These are phyloP conservation scores for Chaetomium strumarium DNA, from an alignment of 2,329 filamentous ascomycete genomes.

Conservation along the genomic window DNA sequence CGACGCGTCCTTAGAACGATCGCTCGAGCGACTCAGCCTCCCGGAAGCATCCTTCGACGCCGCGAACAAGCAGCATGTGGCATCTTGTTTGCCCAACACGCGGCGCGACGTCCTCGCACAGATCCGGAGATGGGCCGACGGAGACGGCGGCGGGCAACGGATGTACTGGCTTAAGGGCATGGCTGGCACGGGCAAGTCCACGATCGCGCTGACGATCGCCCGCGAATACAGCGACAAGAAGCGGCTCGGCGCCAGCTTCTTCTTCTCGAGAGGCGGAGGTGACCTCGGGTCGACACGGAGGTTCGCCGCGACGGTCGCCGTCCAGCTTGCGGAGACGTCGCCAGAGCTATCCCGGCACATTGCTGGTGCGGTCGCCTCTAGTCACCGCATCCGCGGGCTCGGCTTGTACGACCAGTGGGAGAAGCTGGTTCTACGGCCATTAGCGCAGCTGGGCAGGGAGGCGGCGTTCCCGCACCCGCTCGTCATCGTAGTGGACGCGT, in stretches of 20 bases:
- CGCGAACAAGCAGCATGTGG: constrained; percentile 4
- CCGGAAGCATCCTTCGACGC: background rate
- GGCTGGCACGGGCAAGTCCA: constrained; percentile 4
- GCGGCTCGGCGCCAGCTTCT: constrained; percentile 6
- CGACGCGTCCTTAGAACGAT: no score
- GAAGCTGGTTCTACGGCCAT: constrained; percentile 2
- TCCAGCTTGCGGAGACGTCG: constrained; percentile 4
- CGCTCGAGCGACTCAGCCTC: no score
- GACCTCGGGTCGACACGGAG: constrained; percentile 1
- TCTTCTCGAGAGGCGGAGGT: constrained; percentile 4
- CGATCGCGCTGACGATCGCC: background rate
- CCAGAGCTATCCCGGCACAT: constrained; percentile 1
- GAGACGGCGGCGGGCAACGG: background rate
- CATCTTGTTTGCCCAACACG: constrained; percentile 1
- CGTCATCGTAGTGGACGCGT: background rate
- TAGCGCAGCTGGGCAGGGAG: constrained; percentile 1
- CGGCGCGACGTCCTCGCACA: constrained; percentile 3
- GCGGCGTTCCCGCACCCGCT: background rate
- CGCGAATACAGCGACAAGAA: background rate
- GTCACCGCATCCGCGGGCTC: constrained; percentile 2
- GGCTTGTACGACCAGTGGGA: constrained; percentile 7
- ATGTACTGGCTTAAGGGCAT: constrained; percentile 5
- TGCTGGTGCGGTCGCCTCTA: background rate
- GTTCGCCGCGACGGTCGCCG: constrained; percentile 2
- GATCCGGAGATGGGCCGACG: constrained; percentile 2